Base-by-base conservation (phyloP, 441 rosid species). In the Gossypium aridum region DNA sequence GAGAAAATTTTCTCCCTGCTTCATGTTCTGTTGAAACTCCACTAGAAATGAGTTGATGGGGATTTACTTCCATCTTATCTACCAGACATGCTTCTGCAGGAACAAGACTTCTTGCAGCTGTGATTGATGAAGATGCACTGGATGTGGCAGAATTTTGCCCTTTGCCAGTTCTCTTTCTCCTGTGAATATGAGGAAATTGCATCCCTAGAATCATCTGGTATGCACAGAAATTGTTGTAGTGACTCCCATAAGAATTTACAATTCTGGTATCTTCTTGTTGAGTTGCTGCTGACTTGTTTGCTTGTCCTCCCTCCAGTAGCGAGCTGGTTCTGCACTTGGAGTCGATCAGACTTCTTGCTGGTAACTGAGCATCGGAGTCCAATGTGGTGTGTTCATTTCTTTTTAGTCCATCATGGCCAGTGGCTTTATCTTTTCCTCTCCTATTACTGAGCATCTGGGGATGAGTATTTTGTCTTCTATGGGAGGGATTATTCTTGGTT, bases 131-230 rank as follows among this genome's bases (percentile, higher is more conserved):
- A 66, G 92, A 74, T 75, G 81, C 25, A 81, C 80, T 80, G 60
- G 85, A 72, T 60, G 82, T 63, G 13, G 77, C 64, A 70, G 79
- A 70, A 66, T 19, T 25, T 68, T 82, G 90, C 57, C 83, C 88
- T 60, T 84, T 85, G 23, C 78, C 88, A 2, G 86, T 85, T 78
- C 86, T 86, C 77, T 54, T 86, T 78, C 85, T 87, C 84, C 81
- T 87, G 73, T 65, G 72, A 64, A 78, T 75, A 16, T 65, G 77
- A 4, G 84, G 80, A 70, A 81, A 76, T 72, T 76, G 77, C 9
- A 76, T 68, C 82, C 80, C 74, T 67, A 76, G 56, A 54, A 51
- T 59, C 20, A 64, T 61, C 72, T 86, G 82, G 83, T 84, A 86
- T 75, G 77, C 75, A 37, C 72, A 71, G 70, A 80, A 72, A 69